Conservation (phyloP, 176 grass and related monocot genomes). For the Zoysia japonica region DNA sequence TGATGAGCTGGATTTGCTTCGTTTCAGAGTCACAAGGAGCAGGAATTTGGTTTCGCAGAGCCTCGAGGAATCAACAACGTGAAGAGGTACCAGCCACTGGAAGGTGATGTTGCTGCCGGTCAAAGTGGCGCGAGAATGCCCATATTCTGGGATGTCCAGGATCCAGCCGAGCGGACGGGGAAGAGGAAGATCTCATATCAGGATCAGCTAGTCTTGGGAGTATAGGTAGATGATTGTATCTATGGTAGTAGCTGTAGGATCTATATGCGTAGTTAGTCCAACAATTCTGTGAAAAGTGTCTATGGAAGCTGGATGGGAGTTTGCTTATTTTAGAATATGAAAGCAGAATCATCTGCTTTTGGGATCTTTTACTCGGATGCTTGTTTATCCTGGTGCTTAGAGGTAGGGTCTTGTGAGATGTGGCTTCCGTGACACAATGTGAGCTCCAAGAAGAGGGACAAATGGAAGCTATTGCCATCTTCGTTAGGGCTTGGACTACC, state of each 20-base stretch:
- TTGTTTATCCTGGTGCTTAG: neutral
- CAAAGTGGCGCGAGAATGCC: conserved; percentile 35
- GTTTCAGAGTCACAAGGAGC: conserved; percentile 53
- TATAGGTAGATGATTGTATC: conserved; percentile 44
- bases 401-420: neutral
- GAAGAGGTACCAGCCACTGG: conserved; percentile 26
- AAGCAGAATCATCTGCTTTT: neutral
- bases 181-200: conserved; percentile 78
- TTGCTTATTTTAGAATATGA: neutral
- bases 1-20: conserved; percentile 10
- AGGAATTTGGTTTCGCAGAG: conserved; percentile 35
- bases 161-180: neutral
- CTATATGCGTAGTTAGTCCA: neutral
- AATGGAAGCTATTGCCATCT: neutral
- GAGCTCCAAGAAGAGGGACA: neutral
- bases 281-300: conserved; percentile 27
- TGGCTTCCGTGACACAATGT: neutral
- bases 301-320: conserved; percentile 10
- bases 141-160: conserved; percentile 38
- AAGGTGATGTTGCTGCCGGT: neutral
- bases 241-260: conserved; percentile 3
- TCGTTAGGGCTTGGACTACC: neutral
- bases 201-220: conserved; percentile 65
- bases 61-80: neutral
- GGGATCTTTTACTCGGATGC: neutral